These are phyloP conservation scores for Stereocaulon alpinum DNA, from an alignment of 495 filamentous ascomycete genomes.

Conservation along the genomic window DNA sequence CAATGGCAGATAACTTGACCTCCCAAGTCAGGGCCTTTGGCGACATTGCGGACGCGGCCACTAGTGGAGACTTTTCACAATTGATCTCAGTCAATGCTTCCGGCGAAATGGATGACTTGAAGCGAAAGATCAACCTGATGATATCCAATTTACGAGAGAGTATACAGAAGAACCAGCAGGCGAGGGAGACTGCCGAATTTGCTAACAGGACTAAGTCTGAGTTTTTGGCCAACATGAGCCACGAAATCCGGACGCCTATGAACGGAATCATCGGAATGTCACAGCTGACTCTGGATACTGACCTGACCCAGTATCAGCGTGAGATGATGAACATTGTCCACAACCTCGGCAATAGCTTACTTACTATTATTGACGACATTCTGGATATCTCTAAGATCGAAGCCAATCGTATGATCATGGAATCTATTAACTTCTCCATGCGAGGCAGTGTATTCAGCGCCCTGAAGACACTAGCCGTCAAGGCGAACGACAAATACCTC, in stretches of 20 bases:
- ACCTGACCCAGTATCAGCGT: slow-evolving; percentile 81
- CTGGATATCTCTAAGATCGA: slow-evolving; percentile 99
- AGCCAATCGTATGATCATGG: slow-evolving; percentile 98
- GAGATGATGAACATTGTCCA: slow-evolving; percentile 99
- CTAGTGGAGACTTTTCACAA: slow-evolving; percentile 93
- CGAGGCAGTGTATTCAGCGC: slow-evolving; percentile 96
- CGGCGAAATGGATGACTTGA: slow-evolving; percentile 98
- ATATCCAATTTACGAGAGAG: slow-evolving; percentile 89
- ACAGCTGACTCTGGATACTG: slow-evolving; percentile 88
- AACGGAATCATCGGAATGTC: slow-evolving; percentile 85
- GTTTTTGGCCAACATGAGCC: slow-evolving; percentile 98
- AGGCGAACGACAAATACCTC: slow-evolving; percentile 94
- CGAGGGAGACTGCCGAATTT: slow-evolving; percentile 89
- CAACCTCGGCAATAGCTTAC: slow-evolving; percentile 88
- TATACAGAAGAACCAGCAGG: slow-evolving; percentile 95
- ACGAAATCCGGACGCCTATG: slow-evolving; percentile 98
- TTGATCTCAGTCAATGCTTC: slow-evolving; percentile 97
- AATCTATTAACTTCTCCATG: slow-evolving; percentile 93
- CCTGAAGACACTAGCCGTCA: slow-evolving; percentile 88
- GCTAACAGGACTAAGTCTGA: slow-evolving; percentile 98
- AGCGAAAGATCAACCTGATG: slow-evolving; percentile 99
- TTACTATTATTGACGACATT: slow-evolving; percentile 99
- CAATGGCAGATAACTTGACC: slow-evolving; percentile 96
- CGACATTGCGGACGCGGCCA: slow-evolving; percentile 94
- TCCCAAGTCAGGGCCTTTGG: slow-evolving; percentile 97